Evolutionary conservation across 2,329 filamentous ascomycete species (phyloP), one percentile per base, ranked within the genome.

Genomic region (Colletotrichum aenigma): DNA sequence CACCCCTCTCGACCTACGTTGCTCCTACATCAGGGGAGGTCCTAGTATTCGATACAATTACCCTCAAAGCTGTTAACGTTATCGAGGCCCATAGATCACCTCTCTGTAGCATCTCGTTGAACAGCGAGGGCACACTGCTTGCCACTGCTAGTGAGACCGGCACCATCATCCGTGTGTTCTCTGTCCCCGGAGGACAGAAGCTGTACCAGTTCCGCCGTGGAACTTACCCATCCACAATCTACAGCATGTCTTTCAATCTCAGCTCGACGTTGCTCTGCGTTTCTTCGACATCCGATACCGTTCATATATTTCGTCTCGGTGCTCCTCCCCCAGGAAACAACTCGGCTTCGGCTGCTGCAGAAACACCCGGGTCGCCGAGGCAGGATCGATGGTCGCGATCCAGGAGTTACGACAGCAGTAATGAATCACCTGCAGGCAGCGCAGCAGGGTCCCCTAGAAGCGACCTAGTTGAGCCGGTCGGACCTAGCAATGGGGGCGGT

Each of bases 211-310:
- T 99, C 86, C 92, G 97, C 75, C 93, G 97, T 78, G 97, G 97
- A 58, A 98, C 96, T 4, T 98, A 98, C 85, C 97, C 97, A 1
- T 96, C 96, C 3, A 94, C 95, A 55, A 99, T 99, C 79, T 98
- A 96, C 86, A 98, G 96, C 91, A 98, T 99, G 96, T 98, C 96
- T 2, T 99, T 99, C 87, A 99, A 99, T 84, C 93, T 96, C 66
- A 96, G 94, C 75, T 98, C 96, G 4, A 98, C 96, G 2, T 89
- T 99, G 13, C 91, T 99, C 43, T 98, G 96, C 81, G 96, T 99
- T 55, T 98, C 97, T 7, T 98, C 96, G 4, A 96, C 96, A 2
- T 98, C 96, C 1, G 97, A 99, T 81, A 99, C 97, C 0, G 94
- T 99, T 12, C 97, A 99, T 83, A 96, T 99, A 67, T 99, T 99